Base-by-base conservation (phyloP, 805 yeast species). In the Danielozyma ontarioensis region DNA sequence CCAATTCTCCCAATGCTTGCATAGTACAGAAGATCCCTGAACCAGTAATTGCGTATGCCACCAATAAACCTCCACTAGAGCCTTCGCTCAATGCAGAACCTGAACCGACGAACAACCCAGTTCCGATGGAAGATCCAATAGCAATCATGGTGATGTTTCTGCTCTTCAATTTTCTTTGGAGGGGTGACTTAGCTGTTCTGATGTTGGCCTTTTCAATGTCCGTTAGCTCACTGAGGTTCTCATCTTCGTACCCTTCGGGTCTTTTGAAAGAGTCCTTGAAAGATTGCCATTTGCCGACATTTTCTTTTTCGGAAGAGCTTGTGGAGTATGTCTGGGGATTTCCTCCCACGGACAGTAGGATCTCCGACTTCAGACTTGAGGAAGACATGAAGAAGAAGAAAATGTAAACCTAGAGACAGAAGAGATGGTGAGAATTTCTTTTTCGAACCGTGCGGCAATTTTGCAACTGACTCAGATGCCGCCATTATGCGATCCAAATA, bases 61-160 rank as follows among this genome's bases (percentile, higher is more conserved):
- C 53, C 28, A 65, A 48, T 5, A 65, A 46, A 34, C 66, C 68
- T 4, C 81, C 84, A n/a, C 93, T 90, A 17, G 93, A 93, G 53
- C 86, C 83, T 21, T 69, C 63, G 13, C 69, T 44, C 32, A 83
- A 58, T 2, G 84, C 72, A 13, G 69, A 57, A 39, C 85, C 84
- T 2, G 87, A 73, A 50, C 87, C 86, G 21, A 86, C 82, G 40
- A 86, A 77, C 32, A 86, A 65, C 50, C 93, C 95, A 6, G 90
- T 80, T 46, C 95, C 95, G 45, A 85, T 83, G 39, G 83, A 73
- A 27, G 90, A 89, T 44, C 90, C 93, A 40, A 84, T 67, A 32
- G 93, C 88, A 59, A 84, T 84, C 86, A 83, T 79, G 39, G 80
- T 78, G 44, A 84, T 58, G 53, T 84, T 90, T 50, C 89, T 69